Evolutionary conservation across 2,329 filamentous ascomycete species (phyloP).

Genomic region (Pseudogymnoascus sp.): DNA sequence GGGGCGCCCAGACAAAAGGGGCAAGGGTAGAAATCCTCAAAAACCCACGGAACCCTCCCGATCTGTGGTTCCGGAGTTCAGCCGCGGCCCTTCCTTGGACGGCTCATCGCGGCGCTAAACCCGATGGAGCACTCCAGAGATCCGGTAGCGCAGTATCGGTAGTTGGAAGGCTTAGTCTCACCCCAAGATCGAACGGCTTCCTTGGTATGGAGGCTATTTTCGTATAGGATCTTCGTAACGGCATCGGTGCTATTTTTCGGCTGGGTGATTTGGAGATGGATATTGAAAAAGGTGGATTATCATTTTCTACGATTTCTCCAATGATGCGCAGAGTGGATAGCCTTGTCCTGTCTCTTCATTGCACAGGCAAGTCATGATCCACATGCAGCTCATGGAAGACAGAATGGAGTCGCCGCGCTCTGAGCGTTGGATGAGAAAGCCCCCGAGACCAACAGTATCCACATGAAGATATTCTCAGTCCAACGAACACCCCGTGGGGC

Average conservation of each 20-base stretch:
- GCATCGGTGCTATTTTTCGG: not conserved
- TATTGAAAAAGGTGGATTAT: not conserved
- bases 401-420: not conserved
- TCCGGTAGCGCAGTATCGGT: not conserved
- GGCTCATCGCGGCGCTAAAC: not conserved
- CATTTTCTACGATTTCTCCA: not conserved
- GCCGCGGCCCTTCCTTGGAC: not conserved
- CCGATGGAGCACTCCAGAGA: not conserved
- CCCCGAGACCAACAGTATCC: not conserved
- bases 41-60: not conserved
- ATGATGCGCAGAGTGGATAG: not conserved
- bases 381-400: not conserved
- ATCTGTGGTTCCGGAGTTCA: not conserved
- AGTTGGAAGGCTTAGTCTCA: conserved; percentile 5
- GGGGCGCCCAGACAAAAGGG: not conserved
- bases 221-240: not conserved
- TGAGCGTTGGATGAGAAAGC: not conserved
- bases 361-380: not conserved
- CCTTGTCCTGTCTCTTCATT: not conserved
- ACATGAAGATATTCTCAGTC: not conserved
- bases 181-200: not conserved
- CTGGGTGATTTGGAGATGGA: not conserved
- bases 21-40: not conserved
- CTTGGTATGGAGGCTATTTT: not conserved
- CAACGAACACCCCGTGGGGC: not conserved